Base-by-base conservation (phyloP, 2,329 filamentous ascomycete genomes). In the Erysiphe pulchra region DNA sequence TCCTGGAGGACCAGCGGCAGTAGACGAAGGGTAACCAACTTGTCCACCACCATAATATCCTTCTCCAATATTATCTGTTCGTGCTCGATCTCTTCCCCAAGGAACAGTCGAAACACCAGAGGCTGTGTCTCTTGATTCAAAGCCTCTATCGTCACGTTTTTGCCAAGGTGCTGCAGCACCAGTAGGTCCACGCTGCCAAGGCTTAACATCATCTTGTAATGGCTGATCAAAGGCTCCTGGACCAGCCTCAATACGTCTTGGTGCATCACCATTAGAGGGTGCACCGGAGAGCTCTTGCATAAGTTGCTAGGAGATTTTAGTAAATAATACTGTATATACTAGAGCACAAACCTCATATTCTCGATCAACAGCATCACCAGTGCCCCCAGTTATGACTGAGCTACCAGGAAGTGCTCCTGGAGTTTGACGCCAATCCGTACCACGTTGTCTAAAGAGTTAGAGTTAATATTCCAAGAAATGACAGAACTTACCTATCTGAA, bases 251-350 rank as follows among this genome's bases (percentile, higher is more conserved):
- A 98, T 93, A 51, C 81, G 82, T 52, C 77, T 78, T 53, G 77
- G 79, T 34, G 79, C 64, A 41, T 70, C 67, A 42, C 65, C 71
- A 46, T 66, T 70, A 45, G 65, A 62, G 46, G 76, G 63, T 36
- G 65, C 71, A 50, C 77, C 80, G 50, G 80, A 84, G 54, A 95
- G 74, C 69, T 95, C 90, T 73, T 92, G 80, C 85, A 98, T 93
- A 58, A 98, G 83, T 76, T 87, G 80, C 81, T 84, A 53, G 46
- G 38, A 56, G 73, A 65, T 56, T 59, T 57, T 47, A 52, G 47
- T 44, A 39, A 9, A 46, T 38, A 3, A 20, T 44, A 30, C 2
- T 43, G 13, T 13, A 38, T 36, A n/a, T 3, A 4, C 11, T 10
- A 10, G 17, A 38, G 24, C 48, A 62, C 77, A 61, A 69, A 86